These are phyloP conservation scores for Tolypocladium sp. DNA, from an alignment of 2,329 filamentous ascomycete genomes.

Conservation along the genomic window DNA sequence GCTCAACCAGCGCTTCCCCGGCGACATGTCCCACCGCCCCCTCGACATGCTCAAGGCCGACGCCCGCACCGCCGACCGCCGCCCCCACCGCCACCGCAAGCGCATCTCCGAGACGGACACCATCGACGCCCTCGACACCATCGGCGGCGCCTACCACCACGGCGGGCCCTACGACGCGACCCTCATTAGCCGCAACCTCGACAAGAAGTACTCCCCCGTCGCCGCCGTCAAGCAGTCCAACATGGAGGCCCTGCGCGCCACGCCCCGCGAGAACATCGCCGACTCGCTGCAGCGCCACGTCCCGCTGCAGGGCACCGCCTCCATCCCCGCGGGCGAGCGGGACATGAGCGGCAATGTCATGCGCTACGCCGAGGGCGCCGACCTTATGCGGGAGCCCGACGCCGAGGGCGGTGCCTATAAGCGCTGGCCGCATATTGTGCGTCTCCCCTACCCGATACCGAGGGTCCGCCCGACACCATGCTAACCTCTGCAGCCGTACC, in stretches of 20 bases:
- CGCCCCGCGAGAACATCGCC: slow-evolving; percentile 65
- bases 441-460: slow-evolving; percentile 20
- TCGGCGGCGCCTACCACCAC: slow-evolving; percentile 68
- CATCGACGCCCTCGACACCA: slow-evolving; percentile 73
- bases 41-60: slow-evolving; percentile 58
- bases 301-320: slow-evolving; percentile 72
- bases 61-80: slow-evolving; percentile 55
- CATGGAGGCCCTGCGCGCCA: slow-evolving; percentile 68
- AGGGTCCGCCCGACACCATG: too few species aligned
- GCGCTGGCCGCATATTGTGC: slow-evolving; percentile 64
- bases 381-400: slow-evolving; percentile 69
- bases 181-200: slow-evolving; percentile 61
- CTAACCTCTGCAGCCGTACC: slow-evolving; percentile 46
- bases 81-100: slow-evolving; percentile 58
- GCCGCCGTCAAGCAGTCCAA: slow-evolving; percentile 69
- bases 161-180: slow-evolving; percentile 86
- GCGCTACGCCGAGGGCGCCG: slow-evolving; percentile 75
- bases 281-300: slow-evolving; percentile 66
- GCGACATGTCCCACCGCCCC: slow-evolving; percentile 56
- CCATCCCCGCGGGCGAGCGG: slow-evolving; percentile 61
- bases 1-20: slow-evolving; percentile 41
- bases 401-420: slow-evolving; percentile 66
- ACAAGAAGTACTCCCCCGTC: slow-evolving; percentile 56
- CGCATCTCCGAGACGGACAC: slow-evolving; percentile 61
- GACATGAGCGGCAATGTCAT: slow-evolving; percentile 64